phyloP scores from a whole-genome alignment of 164 flowering plant species.

The Magnolia kwangsiensis region DNA sequence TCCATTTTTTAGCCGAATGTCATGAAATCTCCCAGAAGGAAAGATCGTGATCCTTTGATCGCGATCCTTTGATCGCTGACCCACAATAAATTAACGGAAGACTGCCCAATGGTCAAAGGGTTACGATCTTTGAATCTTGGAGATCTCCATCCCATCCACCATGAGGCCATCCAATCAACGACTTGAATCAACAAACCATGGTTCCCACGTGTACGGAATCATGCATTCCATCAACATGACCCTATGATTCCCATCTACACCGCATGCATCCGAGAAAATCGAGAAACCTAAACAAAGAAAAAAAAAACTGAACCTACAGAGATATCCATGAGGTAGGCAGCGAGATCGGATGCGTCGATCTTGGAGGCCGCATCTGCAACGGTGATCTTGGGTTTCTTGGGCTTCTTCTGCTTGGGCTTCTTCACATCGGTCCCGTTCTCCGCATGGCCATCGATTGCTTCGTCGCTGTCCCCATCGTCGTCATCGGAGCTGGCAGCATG shows the following conservation, averaged over 20 bases:
- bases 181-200: too few species aligned
- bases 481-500: conserved; percentile 6
- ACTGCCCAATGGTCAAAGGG: too few species aligned
- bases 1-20: too few species aligned
- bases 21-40: too few species aligned
- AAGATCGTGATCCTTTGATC: too few species aligned
- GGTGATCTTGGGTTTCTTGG: conserved; percentile 43
- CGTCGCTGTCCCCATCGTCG: conserved; percentile 18
- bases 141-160: too few species aligned
- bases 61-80: too few species aligned
- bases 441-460: conserved; percentile 14
- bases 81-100: too few species aligned
- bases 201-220: too few species aligned
- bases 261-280: neutral
- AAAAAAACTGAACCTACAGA: conserved; percentile 38
- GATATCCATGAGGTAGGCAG: conserved; percentile 44
- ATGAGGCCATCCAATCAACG: too few species aligned
- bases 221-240: too few species aligned
- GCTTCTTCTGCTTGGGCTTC: conserved; percentile 41
- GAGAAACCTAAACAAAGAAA: neutral
- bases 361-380: conserved; percentile 46
- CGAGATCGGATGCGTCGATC: conserved; percentile 40
- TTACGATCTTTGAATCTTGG: too few species aligned
- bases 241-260: neutral
- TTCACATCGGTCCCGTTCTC: conserved; percentile 22